Evolutionary conservation across 805 yeast species (phyloP).

Genomic region (Tetrapisispora taiwanensis): DNA sequence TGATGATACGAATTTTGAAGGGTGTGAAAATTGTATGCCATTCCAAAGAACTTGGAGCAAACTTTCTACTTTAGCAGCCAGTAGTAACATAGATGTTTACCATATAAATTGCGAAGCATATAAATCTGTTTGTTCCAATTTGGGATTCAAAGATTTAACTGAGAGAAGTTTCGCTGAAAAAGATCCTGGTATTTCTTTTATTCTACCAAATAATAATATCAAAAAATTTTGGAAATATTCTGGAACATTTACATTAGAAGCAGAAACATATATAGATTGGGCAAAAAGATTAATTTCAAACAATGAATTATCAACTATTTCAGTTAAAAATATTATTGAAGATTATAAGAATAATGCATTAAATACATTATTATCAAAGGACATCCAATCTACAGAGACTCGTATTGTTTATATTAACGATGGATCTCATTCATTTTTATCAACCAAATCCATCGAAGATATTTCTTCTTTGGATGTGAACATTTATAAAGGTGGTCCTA

Average conservation of each 20-base stretch:
- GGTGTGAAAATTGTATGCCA: constrained; percentile 42
- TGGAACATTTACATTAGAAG: constrained; percentile 15
- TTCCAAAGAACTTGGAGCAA: constrained; percentile 50
- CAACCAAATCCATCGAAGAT: neutral
- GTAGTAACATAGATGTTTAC: constrained; percentile 32
- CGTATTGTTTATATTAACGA: neutral
- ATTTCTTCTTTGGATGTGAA: neutral
- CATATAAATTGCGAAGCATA: constrained; percentile 53
- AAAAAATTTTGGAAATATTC: constrained; percentile 11
- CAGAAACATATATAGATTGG: constrained; percentile 33
- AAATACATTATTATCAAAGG: neutral
- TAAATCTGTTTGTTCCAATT: constrained; percentile 39
- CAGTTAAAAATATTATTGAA: constrained; percentile 7
- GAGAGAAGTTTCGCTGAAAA: constrained; percentile 9
- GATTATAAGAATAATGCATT: constrained; percentile 8
- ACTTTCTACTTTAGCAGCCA: constrained; percentile 27
- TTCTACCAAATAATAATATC: constrained; percentile 39
- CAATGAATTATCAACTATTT: constrained; percentile 31
- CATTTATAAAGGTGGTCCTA: no score
- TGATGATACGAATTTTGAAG: constrained; percentile 29
- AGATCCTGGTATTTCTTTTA: constrained; percentile 38
- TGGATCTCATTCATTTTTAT: neutral
- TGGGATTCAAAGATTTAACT: constrained; percentile 36
- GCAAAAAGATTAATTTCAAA: constrained; percentile 40
- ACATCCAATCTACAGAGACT: neutral